A percentile compares a stretch with the other conserved stretches of the same genome.
Conservation (phyloP, 129 eudicot species). For the Mikania micrantha region DNA sequence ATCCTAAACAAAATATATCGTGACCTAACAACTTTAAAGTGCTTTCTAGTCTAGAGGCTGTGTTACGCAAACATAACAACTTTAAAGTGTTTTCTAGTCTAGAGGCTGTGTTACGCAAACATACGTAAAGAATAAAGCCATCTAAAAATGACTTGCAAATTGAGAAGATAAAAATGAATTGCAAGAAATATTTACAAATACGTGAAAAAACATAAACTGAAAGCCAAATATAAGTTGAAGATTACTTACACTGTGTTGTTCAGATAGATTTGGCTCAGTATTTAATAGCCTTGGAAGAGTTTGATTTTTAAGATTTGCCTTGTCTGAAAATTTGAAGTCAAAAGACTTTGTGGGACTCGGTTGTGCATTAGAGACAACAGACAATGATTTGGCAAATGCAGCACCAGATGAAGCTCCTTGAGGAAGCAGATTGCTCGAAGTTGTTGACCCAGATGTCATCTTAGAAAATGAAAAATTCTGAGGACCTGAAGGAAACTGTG, state of each 20-base stretch:
- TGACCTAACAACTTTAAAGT: too few relatives aligned
- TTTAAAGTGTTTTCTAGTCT: too few relatives aligned
- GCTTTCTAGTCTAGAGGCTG: too few relatives aligned
- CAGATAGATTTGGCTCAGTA: slow-evolving; percentile 38
- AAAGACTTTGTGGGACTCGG: slow-evolving; percentile 26
- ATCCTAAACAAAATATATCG: slow-evolving; percentile 1
- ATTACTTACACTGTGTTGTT: slow-evolving; percentile 57
- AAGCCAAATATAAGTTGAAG: slow-evolving; percentile 10
- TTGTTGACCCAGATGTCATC: slow-evolving; percentile 30
- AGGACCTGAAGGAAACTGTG: slow-evolving; percentile 25
- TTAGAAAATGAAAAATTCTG: slow-evolving; percentile 30
- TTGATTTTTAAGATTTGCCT: slow-evolving; percentile 25
- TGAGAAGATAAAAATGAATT: not conserved
- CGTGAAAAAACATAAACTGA: not conserved
- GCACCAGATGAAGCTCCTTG: slow-evolving; percentile 21
- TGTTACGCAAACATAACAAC: too few relatives aligned
- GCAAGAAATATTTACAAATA: not conserved
- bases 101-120: slow-evolving; percentile 11
- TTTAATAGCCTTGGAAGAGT: slow-evolving; percentile 29
- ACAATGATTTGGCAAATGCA: slow-evolving; percentile 25
- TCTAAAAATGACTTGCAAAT: not conserved
- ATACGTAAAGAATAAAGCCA: not conserved
- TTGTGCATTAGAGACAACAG: slow-evolving; percentile 30
- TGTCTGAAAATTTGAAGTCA: slow-evolving; percentile 14
- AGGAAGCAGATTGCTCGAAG: slow-evolving; percentile 17